Evolutionary conservation across 2,329 filamentous ascomycete genomes (phyloP), one percentile per base, ranked within the genome.

Genomic region (Aspergillus phoenicis): DNA sequence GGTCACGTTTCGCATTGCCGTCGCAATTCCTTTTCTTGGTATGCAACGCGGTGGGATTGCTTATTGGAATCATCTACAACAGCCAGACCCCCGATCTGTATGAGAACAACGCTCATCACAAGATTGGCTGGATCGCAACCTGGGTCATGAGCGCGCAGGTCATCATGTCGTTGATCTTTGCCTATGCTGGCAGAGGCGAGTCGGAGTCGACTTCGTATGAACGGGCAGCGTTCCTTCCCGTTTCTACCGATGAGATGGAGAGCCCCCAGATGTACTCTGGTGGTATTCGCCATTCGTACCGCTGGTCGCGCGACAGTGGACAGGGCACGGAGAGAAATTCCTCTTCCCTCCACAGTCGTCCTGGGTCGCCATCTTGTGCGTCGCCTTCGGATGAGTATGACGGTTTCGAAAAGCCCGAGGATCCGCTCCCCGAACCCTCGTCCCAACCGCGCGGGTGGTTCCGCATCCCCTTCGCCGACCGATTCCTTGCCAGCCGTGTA

Each of bases 1-100:
- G 86, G 62, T 97, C 93, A 47, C 85, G 89, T 64, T 88, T 90
- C 68, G 89, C 89, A 1, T 81, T 96, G 2, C 80, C 83, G 93
- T 58, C 64, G 59, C 64, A 67, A 56, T 65, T 67, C 52, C 43
- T 64, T 24, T 67, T 67, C 55, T 41, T 67, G 52, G 49, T 66
- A 20, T 33, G 62, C 41, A 67, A 67, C 39, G 65, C 65, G n/a
- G 28, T 64, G 22, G 65, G 65, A n/a, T 57, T 67, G 58, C 55
- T 67, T 13, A 48, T 66, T 17, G 65, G 65, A 13, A 67, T 66
- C 28, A 61, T 67, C 28, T 67, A 67, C 58, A 67, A 67, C 53
- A 66, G 59, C 51, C 65, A 67, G 39, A 67, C 65, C 10, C 65
- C 65, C 4, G 65, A 66, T 63, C 58, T 67, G 22, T 67, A 67